Base-by-base conservation (phyloP, 2,329 filamentous ascomycete species). In the Penicillium decumbens region DNA sequence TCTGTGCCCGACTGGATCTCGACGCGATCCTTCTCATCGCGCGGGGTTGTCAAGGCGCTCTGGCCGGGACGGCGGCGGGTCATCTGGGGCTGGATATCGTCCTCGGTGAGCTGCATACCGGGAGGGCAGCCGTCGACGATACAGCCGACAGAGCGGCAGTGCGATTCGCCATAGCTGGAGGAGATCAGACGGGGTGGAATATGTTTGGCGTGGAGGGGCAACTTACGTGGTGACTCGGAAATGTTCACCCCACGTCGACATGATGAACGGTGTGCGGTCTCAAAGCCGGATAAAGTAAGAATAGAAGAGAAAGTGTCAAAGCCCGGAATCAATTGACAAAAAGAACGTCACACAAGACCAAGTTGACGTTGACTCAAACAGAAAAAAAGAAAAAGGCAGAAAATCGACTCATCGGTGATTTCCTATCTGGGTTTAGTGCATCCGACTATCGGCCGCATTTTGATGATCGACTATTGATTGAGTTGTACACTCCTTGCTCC, bases 91-190 rank as follows among this genome's bases (percentile, higher is more conserved):
- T 98, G 92, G 67, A 97, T 95, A 66, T 95, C 89, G 47, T 77
- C 78, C 72, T 95, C 91, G 55, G 82, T 87, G 70, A 97, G 83
- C 63, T 84, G 77, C 79, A 97, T 85, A 63, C 89, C 88, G 12
- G 93, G 91, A 30, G 92, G 93, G 66, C 84, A 88, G 62, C 90
- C 90, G 69, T 97, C 92, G 72, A 97, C 85, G 65, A 97, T 96
- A 76, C 89, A 95, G 66, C 90, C 91, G 64, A 97, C 90, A 28
- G 87, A 92, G 65, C 85, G 86, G 77, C 92, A 95, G 75, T 96
- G 92, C 49, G 88, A 95, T 72, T 91, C 87, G 69, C 87, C 87
- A 75, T 88, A 88, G 66, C 82, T 68, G 28, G 18, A 41, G 64
- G 45, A 63, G 65, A 66, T 50, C 40, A 49, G 35, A 43, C 25